Evolutionary conservation across 1,139 yeast genomes (phyloP), one percentile per base, ranked within the genome.

Genomic region (Candida sanyaensis): DNA sequence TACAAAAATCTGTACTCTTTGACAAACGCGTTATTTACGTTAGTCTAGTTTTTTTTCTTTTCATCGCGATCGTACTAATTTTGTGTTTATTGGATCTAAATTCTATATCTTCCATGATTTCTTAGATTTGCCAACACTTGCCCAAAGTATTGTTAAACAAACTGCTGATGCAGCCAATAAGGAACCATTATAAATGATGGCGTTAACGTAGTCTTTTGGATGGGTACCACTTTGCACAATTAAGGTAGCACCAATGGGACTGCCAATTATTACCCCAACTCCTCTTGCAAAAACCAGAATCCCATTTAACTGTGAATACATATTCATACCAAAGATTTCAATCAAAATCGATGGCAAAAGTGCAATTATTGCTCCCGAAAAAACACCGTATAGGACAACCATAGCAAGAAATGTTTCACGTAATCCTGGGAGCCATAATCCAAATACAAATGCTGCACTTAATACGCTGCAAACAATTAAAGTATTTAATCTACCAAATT

Each of bases 301-400:
- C 5, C 62, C 62, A 41, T 58, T 53, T 53, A 61, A 49, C 17
- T 62, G 56, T 37, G 65, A 68, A 48, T 68, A 69, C 47, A 63
- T 62, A 38, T 61, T 60, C 6, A 59, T 55, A 2, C 78, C 78
- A 57, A 71, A 73, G 8, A 73, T 42, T 44, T 73, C 77, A 21
- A 65, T 65, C 46, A 72, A 53, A 43, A 74, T 69, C 1, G 77
- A 62, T 2, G 78, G 78, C 29, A 73, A 53, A 9, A 73, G 56
- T 0, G 75, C 63, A 13, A 72, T 69, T 29, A 71, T 70, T 1
- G 77, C 73, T 3, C 74, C 73, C 0, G 72, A 65, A 30, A 64
- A 61, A 1, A 66, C 62, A 3, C 73, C 74, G 46, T 71, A 73
- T 7, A 73, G 50, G 2, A 73, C 66, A 26, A 73, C 71, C 56